These are phyloP conservation scores for Psilocybe subaeruginosa DNA, from an alignment of 768 basidiomycete species.

Conservation along the genomic window DNA sequence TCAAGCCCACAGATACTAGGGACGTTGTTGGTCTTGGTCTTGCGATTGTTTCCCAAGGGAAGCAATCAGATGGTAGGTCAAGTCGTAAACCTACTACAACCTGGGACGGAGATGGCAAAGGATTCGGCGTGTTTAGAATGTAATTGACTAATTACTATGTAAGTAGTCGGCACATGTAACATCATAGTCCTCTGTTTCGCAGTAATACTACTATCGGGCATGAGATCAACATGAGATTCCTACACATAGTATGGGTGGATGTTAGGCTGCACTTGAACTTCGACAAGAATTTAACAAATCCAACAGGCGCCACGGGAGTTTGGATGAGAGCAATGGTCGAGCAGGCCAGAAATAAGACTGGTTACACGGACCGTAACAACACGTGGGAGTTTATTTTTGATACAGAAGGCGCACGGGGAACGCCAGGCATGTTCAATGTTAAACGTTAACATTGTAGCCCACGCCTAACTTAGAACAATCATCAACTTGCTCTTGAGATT, in stretches of 20 bases:
- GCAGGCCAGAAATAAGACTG: too few relatives aligned
- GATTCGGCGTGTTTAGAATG: constrained; percentile 94
- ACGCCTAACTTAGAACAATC: constrained; percentile 18
- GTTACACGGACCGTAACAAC: too few relatives aligned
- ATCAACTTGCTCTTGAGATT: not conserved
- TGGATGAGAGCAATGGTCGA: too few relatives aligned
- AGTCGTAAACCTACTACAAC: constrained; percentile 47
- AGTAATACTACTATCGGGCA: too few relatives aligned
- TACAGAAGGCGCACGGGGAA: not conserved
- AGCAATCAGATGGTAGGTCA: constrained; percentile 12
- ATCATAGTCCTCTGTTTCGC: not conserved
- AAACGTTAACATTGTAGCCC: too few relatives aligned
- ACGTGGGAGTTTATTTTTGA: not conserved
- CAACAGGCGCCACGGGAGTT: too few relatives aligned
- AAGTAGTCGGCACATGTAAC: not conserved
- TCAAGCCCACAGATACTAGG: constrained; percentile 86
- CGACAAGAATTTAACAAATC: too few relatives aligned
- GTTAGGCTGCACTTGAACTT: too few relatives aligned
- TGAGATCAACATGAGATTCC: too few relatives aligned
- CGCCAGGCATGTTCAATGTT: not conserved
- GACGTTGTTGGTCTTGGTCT: constrained; percentile 89
- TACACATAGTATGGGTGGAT: too few relatives aligned
- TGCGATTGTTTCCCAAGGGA: constrained; percentile 65
- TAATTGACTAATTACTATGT: constrained; percentile 30
- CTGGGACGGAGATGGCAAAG: constrained; percentile 72